phyloP scores from a whole-genome alignment of 805 yeast species.

The Saccharomycopsis fodiens region DNA sequence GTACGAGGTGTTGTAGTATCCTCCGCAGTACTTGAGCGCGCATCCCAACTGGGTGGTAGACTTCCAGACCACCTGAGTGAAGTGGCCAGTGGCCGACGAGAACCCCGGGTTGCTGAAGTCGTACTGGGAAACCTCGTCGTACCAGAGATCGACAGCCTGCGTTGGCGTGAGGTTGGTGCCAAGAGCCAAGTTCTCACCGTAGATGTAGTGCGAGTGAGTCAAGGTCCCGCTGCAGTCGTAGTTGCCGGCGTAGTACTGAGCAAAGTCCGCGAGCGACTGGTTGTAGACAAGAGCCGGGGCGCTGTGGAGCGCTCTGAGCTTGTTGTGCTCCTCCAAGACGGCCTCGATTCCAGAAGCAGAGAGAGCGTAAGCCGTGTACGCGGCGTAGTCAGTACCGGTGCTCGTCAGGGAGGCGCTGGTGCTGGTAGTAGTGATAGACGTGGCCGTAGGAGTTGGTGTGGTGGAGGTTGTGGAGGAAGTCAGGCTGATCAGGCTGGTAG shows the following conservation, averaged over 20 bases:
- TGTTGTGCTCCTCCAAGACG: conserved; percentile 56
- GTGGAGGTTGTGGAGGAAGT: conserved; percentile 20
- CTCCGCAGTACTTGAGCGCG: conserved; percentile 56
- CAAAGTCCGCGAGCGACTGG: conserved; percentile 41
- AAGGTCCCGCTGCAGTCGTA: conserved; percentile 52
- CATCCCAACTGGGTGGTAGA: conserved; percentile 61
- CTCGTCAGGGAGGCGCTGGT: conserved; percentile 17
- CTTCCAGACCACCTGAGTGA: conserved; percentile 75
- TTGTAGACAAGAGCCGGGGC: conserved; percentile 52
- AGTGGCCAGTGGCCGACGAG: conserved; percentile 58
- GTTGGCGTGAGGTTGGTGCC: conserved; percentile 43
- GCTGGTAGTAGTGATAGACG: conserved; percentile 12
- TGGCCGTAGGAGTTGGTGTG: conserved; percentile 19
- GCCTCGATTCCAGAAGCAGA: conserved; percentile 23
- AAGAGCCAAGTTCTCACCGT: conserved; percentile 75
- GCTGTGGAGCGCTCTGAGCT: conserved; percentile 44
- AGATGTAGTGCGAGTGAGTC: conserved; percentile 51
- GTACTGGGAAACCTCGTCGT: conserved; percentile 51
- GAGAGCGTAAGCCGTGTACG: conserved; percentile 23
- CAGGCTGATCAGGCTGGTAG: not conserved
- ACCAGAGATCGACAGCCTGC: conserved; percentile 70
- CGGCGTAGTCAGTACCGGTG: conserved; percentile 18
- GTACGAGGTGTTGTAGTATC: conserved; percentile 42
- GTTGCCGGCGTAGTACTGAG: conserved; percentile 45
- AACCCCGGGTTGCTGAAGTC: conserved; percentile 43